Evolutionary conservation across 1,139 yeast genomes (phyloP), one percentile per base, ranked within the genome.

Genomic region (Blastobotrys niveus): DNA sequence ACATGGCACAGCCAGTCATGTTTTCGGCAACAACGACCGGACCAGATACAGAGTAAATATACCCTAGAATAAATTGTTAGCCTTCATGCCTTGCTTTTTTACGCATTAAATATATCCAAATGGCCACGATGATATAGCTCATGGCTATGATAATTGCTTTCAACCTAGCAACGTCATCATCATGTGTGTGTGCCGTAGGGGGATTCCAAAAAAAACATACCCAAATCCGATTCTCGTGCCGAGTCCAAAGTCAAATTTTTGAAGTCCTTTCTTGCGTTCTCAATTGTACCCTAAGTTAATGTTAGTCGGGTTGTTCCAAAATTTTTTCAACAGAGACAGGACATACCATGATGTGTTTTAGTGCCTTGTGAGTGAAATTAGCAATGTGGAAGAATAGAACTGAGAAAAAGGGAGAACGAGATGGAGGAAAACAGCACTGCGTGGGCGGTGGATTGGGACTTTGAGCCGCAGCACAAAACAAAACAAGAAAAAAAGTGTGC

Each of bases 1-100:
- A 88, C 99, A 91, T 91, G 60, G 97, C 96, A 77, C 96, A 86
- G 53, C 98, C 98, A 70, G 87, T 83, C 96, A 91, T 87, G 71
- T 91, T 84, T 70, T 91, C 98, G 40, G 98, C 98, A 43, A 93
- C 82, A 44, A 91, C 84, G 60, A 91, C 98, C 15, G 98, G 97
- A 59, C 97, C 97, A 19, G 97, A 88, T 45, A 91, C 96, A 19
- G 96, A 86, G 71, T 80, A 88, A 60, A 91, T 84, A 57, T 65
- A 58, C 33, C 70, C 68, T 54, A 43, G 7, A 15, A 10, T 33
- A 6, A 21, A 1, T n/a, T 25, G 40, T 36, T 21, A 10, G 31
- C 15, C 24, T 4, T 26, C 19, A 6, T 15, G 7, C 19, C 17
- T 31, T 9, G 7, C 9, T 15, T 7, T 15, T 15, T 31, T 15